Conservation (phyloP, 305 asterid species). For the Fraxinus baroniana region DNA sequence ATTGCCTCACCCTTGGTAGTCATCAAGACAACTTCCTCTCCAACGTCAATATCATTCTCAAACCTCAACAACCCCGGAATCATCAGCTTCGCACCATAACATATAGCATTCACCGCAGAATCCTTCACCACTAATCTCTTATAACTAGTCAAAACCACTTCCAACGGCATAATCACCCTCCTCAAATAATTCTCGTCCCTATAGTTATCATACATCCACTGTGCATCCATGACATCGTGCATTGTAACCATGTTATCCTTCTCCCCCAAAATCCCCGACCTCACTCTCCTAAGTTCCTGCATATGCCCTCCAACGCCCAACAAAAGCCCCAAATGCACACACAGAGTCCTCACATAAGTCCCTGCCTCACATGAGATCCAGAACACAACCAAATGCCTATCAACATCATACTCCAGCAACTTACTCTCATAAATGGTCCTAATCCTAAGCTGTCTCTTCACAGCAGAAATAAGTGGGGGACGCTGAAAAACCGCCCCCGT, state of each 20-base stretch:
- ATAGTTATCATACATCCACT: slow-evolving; percentile 77
- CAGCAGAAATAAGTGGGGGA: slow-evolving; percentile 92
- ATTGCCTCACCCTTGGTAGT: slow-evolving; percentile 97
- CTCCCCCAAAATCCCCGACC: slow-evolving; percentile 91
- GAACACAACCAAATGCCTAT: slow-evolving; percentile 80
- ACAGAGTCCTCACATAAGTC: slow-evolving; percentile 87
- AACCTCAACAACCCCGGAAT: slow-evolving; percentile 92
- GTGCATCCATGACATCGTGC: slow-evolving; percentile 96
- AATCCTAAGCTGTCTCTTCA: slow-evolving; percentile 88
- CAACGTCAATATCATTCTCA: slow-evolving; percentile 83
- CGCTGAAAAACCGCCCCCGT: slow-evolving; percentile 95
- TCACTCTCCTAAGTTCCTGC: slow-evolving; percentile 91
- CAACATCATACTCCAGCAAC: slow-evolving; percentile 80
- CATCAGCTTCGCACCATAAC: slow-evolving; percentile 93
- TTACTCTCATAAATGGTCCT: slow-evolving; percentile 89
- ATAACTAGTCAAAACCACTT: slow-evolving; percentile 79
- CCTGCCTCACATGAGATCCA: slow-evolving; percentile 99
- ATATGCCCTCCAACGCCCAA: slow-evolving; percentile 93
- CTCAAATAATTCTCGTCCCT: slow-evolving; percentile 84
- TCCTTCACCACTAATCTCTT: slow-evolving; percentile 91
- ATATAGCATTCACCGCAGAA: slow-evolving; percentile 88
- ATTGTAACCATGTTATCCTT: slow-evolving; percentile 95
- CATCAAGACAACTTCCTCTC: slow-evolving; percentile 90
- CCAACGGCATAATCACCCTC: slow-evolving; percentile 90
- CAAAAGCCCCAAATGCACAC: slow-evolving; percentile 89